These are phyloP conservation scores for Fusarium buxicola DNA, from an alignment of 2,329 filamentous ascomycete species.

Conservation along the genomic window DNA sequence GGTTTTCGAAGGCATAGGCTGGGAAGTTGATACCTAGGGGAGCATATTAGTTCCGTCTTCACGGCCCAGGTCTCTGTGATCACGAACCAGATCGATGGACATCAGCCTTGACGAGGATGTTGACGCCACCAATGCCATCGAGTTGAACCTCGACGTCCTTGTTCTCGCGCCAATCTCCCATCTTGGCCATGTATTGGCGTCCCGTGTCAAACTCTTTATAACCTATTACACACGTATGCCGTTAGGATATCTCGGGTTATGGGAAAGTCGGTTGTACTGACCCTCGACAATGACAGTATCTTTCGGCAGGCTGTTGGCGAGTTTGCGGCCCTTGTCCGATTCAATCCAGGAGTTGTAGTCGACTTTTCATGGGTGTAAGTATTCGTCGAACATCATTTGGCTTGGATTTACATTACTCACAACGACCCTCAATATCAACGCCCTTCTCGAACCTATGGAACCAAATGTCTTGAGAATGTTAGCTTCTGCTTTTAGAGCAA, in stretches of 20 bases:
- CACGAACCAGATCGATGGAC: slow-evolving; percentile 89
- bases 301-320: slow-evolving; percentile 79
- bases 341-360: slow-evolving; percentile 99
- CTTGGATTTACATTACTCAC: slow-evolving; percentile 63
- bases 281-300: slow-evolving; percentile 90
- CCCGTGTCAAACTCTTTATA: slow-evolving; percentile 95
- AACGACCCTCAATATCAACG: slow-evolving; percentile 92
- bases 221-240: slow-evolving; percentile 61
- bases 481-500: slow-evolving; percentile 31
- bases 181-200: slow-evolving; percentile 86
- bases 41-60: slow-evolving; percentile 39
- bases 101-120: slow-evolving; percentile 97
- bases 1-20: slow-evolving; percentile 96
- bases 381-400: background rate
- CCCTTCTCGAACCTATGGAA: slow-evolving; percentile 89
- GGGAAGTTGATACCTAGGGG: slow-evolving; percentile 94
- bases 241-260: slow-evolving; percentile 1
- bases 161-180: slow-evolving; percentile 93
- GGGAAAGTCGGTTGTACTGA: slow-evolving; percentile 49
- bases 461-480: slow-evolving; percentile 80
- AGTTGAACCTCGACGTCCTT: slow-evolving; percentile 93
- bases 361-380: slow-evolving; percentile 63
- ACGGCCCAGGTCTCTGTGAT: background rate
- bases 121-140: slow-evolving; percentile 96
- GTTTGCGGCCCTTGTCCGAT: slow-evolving; percentile 82